Base-by-base conservation (phyloP, 1,284 basidiomycete species). In the Somion occarium region DNA sequence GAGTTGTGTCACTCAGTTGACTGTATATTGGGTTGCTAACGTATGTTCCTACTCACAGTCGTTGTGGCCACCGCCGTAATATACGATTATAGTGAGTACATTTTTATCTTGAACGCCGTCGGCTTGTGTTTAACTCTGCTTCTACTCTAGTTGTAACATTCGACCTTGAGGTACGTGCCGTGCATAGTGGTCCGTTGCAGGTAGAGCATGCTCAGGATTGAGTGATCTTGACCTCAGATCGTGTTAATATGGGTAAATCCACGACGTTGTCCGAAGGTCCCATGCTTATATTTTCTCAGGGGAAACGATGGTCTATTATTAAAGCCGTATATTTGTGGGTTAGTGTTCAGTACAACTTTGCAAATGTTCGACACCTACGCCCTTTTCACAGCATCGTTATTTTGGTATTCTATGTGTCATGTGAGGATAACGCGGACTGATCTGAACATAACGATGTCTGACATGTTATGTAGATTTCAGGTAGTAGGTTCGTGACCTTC, bases 221-320 rank as follows among this genome's bases (percentile, higher is more conserved):
- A 23, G n/a, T 38, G 23, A 27, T 37, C 23, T 15, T 30, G 38
- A n/a, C 0, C 37, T n/a, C 22, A 57, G 54, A 52, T 64, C n/a
- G 59, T 62, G 50, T 47, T 64, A 43, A 59, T 64, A 24, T 64
- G 62, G 62, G 62, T 64, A 20, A 38, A 60, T 42, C 13, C 44
- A 5, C 44, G n/a, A 44, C n/a, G n/a, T n/a, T n/a, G n/a, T n/a
- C n/a, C n/a, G n/a, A n/a, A n/a, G n/a, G n/a, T n/a, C n/a, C n/a
- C n/a, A n/a, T n/a, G n/a, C 30, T 48, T 38, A 47, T 43, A 38
- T 30, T 34, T 27, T 20, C 38, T 45, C 53, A 64, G 62, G 59
- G 54, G 52, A 62, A 64, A 53, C 61, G 53, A 30, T 64, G 62
- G 62, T 64, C 62, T 25, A 51, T 61, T 34, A 61, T 64, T 49